phyloP scores from a whole-genome alignment of 2,329 filamentous ascomycete genomes.

The Alternaria alternata region DNA sequence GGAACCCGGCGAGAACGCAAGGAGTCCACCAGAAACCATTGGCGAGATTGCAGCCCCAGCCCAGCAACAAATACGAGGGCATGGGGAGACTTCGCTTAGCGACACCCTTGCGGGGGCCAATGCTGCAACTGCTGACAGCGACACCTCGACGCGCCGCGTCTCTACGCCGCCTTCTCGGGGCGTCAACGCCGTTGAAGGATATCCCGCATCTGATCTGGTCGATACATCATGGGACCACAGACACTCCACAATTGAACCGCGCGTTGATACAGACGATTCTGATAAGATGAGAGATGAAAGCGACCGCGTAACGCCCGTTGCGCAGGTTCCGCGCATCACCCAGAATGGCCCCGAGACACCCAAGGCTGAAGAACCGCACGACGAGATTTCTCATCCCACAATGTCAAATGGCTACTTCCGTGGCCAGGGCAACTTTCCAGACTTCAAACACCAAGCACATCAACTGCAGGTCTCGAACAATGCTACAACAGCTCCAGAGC shows the following conservation, averaged over 20 bases:
- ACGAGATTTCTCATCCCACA: slow-evolving; percentile 16
- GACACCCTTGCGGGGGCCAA: slow-evolving; percentile 16
- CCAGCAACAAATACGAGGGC: slow-evolving; percentile 14
- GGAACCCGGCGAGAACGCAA: neutral
- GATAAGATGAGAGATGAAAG: slow-evolving; percentile 38
- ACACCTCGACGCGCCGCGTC: slow-evolving; percentile 26
- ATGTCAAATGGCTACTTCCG: slow-evolving; percentile 24
- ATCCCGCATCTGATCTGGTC: slow-evolving; percentile 40
- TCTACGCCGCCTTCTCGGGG: slow-evolving; percentile 37
- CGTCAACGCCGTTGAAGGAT: slow-evolving; percentile 44
- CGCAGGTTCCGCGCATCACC: slow-evolving; percentile 32
- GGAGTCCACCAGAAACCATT: neutral
- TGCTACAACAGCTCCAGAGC: slow-evolving; percentile 32
- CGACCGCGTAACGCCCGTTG: slow-evolving; percentile 38
- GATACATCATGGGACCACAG: slow-evolving; percentile 45
- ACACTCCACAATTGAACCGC: slow-evolving; percentile 34
- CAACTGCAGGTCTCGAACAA: slow-evolving; percentile 22
- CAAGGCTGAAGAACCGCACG: slow-evolving; percentile 25
- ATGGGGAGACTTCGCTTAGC: slow-evolving; percentile 18
- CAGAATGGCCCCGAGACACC: slow-evolving; percentile 24
- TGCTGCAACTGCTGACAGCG: slow-evolving; percentile 13
- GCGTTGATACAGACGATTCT: slow-evolving; percentile 33
- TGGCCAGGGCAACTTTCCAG: slow-evolving; percentile 16
- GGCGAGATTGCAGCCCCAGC: neutral
- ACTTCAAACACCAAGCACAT: slow-evolving; percentile 18